Percentiles rank a stretch among this genome's conserved stretches.
Evolutionary conservation across 352 stramenopile genomes (phyloP).

Genomic region (Phytophthora tubulina): DNA sequence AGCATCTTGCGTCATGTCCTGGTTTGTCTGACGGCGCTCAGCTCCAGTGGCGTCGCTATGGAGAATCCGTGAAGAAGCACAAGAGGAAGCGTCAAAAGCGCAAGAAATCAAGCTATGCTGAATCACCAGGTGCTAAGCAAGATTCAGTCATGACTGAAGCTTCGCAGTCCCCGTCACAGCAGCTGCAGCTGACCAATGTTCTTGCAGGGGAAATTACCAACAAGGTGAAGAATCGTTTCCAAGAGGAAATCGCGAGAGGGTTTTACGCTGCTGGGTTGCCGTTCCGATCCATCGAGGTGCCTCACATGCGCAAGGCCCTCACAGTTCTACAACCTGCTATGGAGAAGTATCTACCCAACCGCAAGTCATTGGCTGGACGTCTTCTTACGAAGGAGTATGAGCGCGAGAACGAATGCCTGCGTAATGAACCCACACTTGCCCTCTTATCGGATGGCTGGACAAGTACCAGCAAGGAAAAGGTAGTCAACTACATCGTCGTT

Average conservation of each 20-base stretch:
- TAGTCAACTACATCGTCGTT: background rate
- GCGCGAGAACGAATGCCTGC: constrained; percentile 8
- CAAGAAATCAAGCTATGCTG: background rate
- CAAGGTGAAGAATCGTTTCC: background rate
- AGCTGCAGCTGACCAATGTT: background rate
- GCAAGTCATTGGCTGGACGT: constrained; percentile 11
- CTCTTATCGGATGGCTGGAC: constrained; percentile 8
- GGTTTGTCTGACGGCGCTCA: too few species aligned
- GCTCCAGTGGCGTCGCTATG: background rate
- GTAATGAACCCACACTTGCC: constrained; percentile 5
- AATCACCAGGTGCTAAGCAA: background rate
- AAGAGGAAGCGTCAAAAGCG: background rate
- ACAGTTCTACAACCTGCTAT: constrained; percentile 8
- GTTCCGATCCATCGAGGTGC: constrained; percentile 8
- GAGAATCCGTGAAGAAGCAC: background rate
- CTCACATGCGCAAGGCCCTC: constrained; percentile 2
- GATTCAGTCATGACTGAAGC: constrained; percentile 7
- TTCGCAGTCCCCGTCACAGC: constrained; percentile 1
- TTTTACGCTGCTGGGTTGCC: constrained; percentile 18
- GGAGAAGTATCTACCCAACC: background rate
- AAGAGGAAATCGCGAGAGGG: constrained; percentile 3
- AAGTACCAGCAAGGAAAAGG: background rate
- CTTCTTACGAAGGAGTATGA: constrained; percentile 3
- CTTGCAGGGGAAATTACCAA: background rate
- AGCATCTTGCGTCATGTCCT: too few species aligned